phyloP scores from a whole-genome alignment of 2,329 filamentous ascomycete genomes.

The Talaromyces rugulosus region DNA sequence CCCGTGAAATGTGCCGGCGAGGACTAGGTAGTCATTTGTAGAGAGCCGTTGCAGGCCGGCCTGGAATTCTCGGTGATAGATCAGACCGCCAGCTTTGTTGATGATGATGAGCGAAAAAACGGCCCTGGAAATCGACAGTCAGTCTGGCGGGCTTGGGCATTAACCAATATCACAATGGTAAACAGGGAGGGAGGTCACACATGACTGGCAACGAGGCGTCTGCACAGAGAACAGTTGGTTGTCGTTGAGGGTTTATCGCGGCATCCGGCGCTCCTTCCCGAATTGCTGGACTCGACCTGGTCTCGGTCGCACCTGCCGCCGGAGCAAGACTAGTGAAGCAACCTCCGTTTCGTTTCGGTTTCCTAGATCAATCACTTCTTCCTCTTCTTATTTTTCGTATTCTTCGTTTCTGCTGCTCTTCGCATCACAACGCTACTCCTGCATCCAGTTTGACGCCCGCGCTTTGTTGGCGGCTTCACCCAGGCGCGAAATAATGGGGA shows the following conservation, averaged over 20 bases:
- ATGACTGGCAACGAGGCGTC: background rate
- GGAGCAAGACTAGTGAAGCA: background rate
- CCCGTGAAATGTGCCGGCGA: slow-evolving; percentile 97
- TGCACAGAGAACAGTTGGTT: background rate
- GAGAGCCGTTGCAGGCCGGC: slow-evolving; percentile 81
- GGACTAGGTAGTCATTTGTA: slow-evolving; percentile 93
- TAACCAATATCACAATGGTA: background rate
- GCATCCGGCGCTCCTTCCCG: background rate
- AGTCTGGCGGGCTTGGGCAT: background rate
- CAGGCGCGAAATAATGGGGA: background rate
- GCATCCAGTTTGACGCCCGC: background rate
- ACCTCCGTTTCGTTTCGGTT: background rate
- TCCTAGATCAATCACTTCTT: background rate
- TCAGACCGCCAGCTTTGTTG: slow-evolving; percentile 94
- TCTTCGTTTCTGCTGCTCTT: background rate
- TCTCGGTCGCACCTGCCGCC: background rate
- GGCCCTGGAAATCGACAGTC: slow-evolving; percentile 57
- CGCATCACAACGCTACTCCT: background rate
- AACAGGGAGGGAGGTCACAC: background rate
- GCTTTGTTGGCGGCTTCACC: background rate
- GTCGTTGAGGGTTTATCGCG: background rate
- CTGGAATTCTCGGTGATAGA: slow-evolving; percentile 94
- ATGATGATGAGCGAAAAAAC: slow-evolving; percentile 95
- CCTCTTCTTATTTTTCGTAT: background rate
- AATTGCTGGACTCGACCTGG: background rate